Evolutionary conservation across 495 filamentous ascomycete species (phyloP).

Genomic region (Aspergillus steynii): DNA sequence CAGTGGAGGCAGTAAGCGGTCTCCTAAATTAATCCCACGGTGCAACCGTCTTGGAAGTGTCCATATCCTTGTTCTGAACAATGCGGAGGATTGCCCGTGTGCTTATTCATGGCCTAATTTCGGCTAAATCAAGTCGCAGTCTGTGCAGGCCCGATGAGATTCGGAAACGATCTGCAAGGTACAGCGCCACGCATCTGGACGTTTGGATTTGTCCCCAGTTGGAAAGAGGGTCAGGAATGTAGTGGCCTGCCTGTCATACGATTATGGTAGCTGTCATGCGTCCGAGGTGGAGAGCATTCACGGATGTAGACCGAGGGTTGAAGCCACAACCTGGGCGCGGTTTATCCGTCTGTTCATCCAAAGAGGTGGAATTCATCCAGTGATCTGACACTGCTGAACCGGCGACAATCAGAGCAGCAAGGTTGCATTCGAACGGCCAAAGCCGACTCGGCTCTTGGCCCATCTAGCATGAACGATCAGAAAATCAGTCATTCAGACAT

Average conservation of each 20-base stretch:
- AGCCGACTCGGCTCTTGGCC: background rate
- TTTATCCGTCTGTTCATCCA: background rate
- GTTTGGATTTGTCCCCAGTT: background rate
- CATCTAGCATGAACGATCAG: background rate
- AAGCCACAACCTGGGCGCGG: background rate
- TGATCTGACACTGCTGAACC: background rate
- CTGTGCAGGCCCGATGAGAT: constrained; percentile 8
- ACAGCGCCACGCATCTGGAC: constrained; percentile 3
- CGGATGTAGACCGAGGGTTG: background rate
- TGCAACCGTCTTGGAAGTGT: background rate
- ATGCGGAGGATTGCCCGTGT: constrained; percentile 11
- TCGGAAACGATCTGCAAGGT: constrained; percentile 25
- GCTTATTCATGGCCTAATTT: constrained; percentile 8
- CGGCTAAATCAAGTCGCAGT: constrained; percentile 17
- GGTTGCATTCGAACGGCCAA: background rate
- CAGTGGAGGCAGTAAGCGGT: background rate
- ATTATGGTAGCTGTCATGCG: background rate
- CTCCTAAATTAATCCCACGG: background rate
- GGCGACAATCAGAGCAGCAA: background rate
- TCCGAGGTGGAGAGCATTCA: background rate
- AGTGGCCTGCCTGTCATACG: background rate
- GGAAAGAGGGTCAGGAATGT: background rate
- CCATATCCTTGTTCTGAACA: background rate
- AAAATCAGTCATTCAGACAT: background rate
- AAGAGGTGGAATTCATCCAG: background rate